These are phyloP conservation scores for Phialemoniopsis sp. DNA, from an alignment of 2,329 filamentous ascomycete genomes.

Conservation along the genomic window DNA sequence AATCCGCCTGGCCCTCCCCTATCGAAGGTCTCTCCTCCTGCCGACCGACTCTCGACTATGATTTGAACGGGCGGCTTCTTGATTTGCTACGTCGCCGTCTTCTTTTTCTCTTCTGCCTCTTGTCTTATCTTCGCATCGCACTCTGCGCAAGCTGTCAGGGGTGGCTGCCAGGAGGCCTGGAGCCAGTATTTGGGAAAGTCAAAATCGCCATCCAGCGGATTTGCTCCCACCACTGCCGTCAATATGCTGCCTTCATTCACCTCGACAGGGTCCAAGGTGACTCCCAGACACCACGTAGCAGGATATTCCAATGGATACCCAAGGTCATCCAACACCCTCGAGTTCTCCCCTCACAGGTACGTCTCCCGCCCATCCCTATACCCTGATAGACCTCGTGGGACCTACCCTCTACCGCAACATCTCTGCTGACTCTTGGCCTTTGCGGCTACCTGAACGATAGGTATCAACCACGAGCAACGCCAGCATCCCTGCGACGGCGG, in stretches of 20 bases:
- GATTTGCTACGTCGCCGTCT: no score
- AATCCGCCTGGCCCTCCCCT: no score
- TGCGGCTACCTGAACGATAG: slow-evolving; percentile 36
- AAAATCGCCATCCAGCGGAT: slow-evolving; percentile 2
- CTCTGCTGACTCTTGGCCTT: slow-evolving; percentile 10
- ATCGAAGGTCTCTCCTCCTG: no score
- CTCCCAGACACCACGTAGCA: slow-evolving; percentile 75
- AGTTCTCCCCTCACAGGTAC: slow-evolving; percentile 86
- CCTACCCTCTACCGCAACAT: no score
- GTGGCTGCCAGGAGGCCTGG: no score
- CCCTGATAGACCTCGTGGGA: no score
- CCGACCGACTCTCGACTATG: no score
- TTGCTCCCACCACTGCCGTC: slow-evolving; percentile 8
- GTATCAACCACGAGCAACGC: slow-evolving; percentile 80
- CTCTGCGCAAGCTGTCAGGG: slow-evolving; percentile 2
- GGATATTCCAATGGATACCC: slow-evolving; percentile 84
- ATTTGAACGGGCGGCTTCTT: no score
- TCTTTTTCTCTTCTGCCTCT: slow-evolving; percentile 1
- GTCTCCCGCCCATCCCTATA: slow-evolving; percentile 22
- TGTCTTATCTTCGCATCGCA: slow-evolving; percentile 9
- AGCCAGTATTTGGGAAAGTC: no score
- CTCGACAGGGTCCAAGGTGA: slow-evolving; percentile 60
- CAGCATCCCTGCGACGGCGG: slow-evolving; percentile 66
- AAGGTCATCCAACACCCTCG: slow-evolving; percentile 66
- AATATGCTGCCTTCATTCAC: slow-evolving; percentile 59